Evolutionary conservation across 805 yeast species (phyloP).

Genomic region (Myxozyma monticola): DNA sequence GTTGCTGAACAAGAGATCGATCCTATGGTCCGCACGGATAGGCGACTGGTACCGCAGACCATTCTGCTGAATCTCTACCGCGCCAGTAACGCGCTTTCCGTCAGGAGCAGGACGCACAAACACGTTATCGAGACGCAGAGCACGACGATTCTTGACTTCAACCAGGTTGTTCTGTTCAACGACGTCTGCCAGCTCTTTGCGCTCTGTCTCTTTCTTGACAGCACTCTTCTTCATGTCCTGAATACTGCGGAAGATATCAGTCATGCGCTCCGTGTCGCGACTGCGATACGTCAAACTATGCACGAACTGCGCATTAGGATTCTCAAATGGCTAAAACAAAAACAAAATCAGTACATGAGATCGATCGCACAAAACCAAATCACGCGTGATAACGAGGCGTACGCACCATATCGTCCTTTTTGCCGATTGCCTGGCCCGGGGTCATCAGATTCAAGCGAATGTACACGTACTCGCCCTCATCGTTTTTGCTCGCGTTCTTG

Average conservation of each 20-base stretch:
- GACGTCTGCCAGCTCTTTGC: slow-evolving; percentile 89
- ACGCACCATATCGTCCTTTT: slow-evolving; percentile 46
- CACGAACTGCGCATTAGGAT: slow-evolving; percentile 81
- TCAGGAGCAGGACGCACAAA: slow-evolving; percentile 95
- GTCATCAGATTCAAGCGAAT: slow-evolving; percentile 87
- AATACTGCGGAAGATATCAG: slow-evolving; percentile 84
- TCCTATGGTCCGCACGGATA: slow-evolving; percentile 76
- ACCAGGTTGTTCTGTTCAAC: slow-evolving; percentile 86
- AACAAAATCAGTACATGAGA: background rate
- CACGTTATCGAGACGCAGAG: slow-evolving; percentile 82
- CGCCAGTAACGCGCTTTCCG: slow-evolving; percentile 92
- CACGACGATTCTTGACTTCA: slow-evolving; percentile 79
- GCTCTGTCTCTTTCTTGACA: slow-evolving; percentile 85
- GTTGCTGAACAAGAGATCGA: slow-evolving; percentile 85
- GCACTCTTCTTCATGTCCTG: slow-evolving; percentile 90
- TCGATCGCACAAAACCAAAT: slow-evolving; percentile 34
- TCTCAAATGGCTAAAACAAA: slow-evolving; percentile 74
- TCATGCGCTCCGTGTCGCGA: slow-evolving; percentile 85
- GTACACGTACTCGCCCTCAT: slow-evolving; percentile 93
- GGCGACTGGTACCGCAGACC: slow-evolving; percentile 93
- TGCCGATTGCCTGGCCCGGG: slow-evolving; percentile 76
- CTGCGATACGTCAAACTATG: slow-evolving; percentile 86
- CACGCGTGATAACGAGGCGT: slow-evolving; percentile 44
- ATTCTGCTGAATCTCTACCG: slow-evolving; percentile 87
- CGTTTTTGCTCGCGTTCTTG: slow-evolving; percentile 91